Base-by-base conservation (phyloP, 2,329 filamentous ascomycete species). In the Sclerotiophoma versabilis region DNA sequence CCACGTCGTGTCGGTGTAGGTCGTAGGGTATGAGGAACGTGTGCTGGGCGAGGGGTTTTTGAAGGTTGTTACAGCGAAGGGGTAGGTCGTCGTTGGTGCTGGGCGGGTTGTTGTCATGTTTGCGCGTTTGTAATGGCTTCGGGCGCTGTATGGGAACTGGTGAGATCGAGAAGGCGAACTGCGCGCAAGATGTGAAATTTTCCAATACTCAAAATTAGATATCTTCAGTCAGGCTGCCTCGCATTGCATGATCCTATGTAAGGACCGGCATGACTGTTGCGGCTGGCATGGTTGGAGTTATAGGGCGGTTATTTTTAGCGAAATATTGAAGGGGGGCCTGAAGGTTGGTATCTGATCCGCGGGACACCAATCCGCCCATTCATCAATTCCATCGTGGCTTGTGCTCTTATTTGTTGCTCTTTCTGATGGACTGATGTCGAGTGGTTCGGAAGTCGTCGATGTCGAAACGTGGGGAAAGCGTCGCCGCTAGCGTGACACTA, bases 81-180 rank as follows among this genome's bases (percentile, higher is more conserved):
- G 22, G 17, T 45, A 45, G 19, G 49, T 51, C 1, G 49, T 51
- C 12, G 49, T 51, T 4, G 41, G 19, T 25, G 27, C 12, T 17
- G 26, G n/a, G 8, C n/a, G 15, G 29, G 48, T 6, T 29, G 20
- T 23, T 10, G n/a, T 11, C 34, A 38, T 48, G 19, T 10, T 25
- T 15, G 39, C 26, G 39, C 7, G 30, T 20, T 20, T 10, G 23
- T 11, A 5, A 34, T 17, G n/a, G 15, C 5, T 34, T 15, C 23
- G 5, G 33, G 9, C 2, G 11, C 25, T 6, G 6, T 27, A 11
- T 6, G 23, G 17, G 11, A 19, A 3, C 14, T 10, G 41, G n/a
- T 32, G n/a, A 10, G 12, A 15, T 7, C 5, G 15, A 26, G 36
- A 22, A 17, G 4, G 19, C 9, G 6, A 3, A 30, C n/a, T 14